Conservation (phyloP, 2,329 filamentous ascomycete genomes). For the Alternaria panax region DNA sequence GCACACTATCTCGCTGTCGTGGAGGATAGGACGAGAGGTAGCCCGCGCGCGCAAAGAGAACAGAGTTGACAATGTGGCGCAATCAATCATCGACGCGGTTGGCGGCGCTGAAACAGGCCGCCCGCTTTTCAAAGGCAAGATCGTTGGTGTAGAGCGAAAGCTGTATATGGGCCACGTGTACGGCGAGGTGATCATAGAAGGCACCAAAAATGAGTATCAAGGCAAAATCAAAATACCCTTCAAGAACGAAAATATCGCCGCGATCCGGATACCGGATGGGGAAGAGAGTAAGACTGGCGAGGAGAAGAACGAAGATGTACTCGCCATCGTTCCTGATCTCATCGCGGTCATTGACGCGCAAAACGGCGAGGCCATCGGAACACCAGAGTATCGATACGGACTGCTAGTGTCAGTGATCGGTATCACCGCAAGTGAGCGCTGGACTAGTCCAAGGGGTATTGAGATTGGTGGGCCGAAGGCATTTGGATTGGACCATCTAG, state of each 20-base stretch:
- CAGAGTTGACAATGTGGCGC: slow-evolving; percentile 47
- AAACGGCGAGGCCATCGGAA: slow-evolving; percentile 59
- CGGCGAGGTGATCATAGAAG: slow-evolving; percentile 52
- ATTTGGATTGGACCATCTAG: slow-evolving; percentile 58
- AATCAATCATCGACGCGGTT: slow-evolving; percentile 53
- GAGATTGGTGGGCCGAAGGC: slow-evolving; percentile 60
- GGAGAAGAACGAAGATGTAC: slow-evolving; percentile 50
- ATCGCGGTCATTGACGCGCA: slow-evolving; percentile 59
- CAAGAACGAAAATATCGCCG: slow-evolving; percentile 78
- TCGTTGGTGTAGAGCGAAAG: slow-evolving; percentile 54
- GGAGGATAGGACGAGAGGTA: slow-evolving; percentile 51
- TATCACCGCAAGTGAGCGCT: slow-evolving; percentile 62
- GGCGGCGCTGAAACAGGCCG: slow-evolving; percentile 48
- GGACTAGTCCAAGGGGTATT: slow-evolving; percentile 60
- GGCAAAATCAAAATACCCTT: slow-evolving; percentile 71
- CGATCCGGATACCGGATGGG: slow-evolving; percentile 45
- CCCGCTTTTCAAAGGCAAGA: slow-evolving; percentile 56
- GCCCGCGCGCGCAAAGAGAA: slow-evolving; percentile 45
- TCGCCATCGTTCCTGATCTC: slow-evolving; percentile 60
- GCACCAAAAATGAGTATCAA: slow-evolving; percentile 29
- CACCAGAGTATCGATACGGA: slow-evolving; percentile 64
- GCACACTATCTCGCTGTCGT: slow-evolving; percentile 49
- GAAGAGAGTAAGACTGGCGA: slow-evolving; percentile 35
- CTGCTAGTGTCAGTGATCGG: slow-evolving; percentile 61
- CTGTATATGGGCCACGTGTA: slow-evolving; percentile 54